phyloP scores from a whole-genome alignment of 345 rosid genomes.

The Brassica cretica region DNA sequence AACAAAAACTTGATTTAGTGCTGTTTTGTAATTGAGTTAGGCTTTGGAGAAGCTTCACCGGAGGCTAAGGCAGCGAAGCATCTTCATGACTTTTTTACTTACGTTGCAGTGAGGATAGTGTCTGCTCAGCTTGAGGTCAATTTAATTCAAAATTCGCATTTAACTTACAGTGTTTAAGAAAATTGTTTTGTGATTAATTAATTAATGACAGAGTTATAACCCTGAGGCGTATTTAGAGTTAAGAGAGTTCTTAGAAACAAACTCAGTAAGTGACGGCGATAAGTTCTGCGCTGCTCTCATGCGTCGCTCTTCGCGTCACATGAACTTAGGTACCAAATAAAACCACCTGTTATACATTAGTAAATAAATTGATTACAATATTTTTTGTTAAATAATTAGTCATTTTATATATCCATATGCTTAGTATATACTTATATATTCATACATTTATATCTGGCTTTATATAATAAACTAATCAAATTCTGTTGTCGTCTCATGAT shows the following conservation, averaged over 20 bases:
- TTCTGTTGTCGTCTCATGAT: not conserved
- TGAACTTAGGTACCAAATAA: slow-evolving; percentile 54
- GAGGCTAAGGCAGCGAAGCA: slow-evolving; percentile 75
- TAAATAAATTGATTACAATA: not conserved
- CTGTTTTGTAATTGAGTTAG: slow-evolving; percentile 24
- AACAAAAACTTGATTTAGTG: too few species aligned
- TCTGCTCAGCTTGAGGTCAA: slow-evolving; percentile 78
- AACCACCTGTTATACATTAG: not conserved
- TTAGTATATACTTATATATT: not conserved
- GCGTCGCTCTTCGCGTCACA: slow-evolving; percentile 77
- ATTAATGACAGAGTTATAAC: slow-evolving; percentile 64
- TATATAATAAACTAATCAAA: not conserved
- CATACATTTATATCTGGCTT: not conserved
- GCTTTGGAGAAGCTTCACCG: slow-evolving; percentile 92
- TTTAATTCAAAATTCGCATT: not conserved
- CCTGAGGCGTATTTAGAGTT: slow-evolving; percentile 73
- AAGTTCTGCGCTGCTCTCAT: slow-evolving; percentile 67
- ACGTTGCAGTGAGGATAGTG: slow-evolving; percentile 73
- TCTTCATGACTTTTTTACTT: slow-evolving; percentile 76
- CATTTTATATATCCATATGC: not conserved
- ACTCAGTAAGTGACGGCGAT: slow-evolving; percentile 80
- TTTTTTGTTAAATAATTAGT: not conserved
- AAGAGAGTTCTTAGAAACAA: slow-evolving; percentile 54
- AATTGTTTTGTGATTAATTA: not conserved
- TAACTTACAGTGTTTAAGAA: not conserved